These are phyloP conservation scores for Fragaria ananassa DNA, from an alignment of 306 rosid species.

Conservation along the genomic window DNA sequence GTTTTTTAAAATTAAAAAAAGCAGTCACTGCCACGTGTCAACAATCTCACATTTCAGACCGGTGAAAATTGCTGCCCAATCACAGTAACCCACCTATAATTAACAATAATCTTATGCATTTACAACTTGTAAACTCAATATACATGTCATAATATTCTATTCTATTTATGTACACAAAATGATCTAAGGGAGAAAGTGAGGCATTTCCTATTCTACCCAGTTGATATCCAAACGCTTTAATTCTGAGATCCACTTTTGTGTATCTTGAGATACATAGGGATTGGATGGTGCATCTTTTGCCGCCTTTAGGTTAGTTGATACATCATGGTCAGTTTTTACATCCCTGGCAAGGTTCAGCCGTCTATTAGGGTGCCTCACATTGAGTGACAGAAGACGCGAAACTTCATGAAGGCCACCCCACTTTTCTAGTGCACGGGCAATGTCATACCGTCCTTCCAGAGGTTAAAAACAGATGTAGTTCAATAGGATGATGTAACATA, in stretches of 20 bases:
- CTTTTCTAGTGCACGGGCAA: conserved; percentile 86
- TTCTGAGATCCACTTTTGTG: conserved; percentile 69
- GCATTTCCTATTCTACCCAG: conserved; percentile 58
- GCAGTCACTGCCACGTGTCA: too few species aligned
- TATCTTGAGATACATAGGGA: conserved; percentile 59
- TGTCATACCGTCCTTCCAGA: conserved; percentile 68
- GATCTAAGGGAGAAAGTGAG: neutral
- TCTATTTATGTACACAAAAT: neutral
- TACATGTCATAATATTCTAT: neutral
- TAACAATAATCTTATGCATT: neutral
- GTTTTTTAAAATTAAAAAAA: too few species aligned
- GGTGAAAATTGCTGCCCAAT: too few species aligned
- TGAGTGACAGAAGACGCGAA: conserved; percentile 75
- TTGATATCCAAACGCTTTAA: conserved; percentile 68
- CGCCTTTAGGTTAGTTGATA: conserved; percentile 36
- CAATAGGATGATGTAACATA: neutral
- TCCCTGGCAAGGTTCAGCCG: conserved; percentile 43
- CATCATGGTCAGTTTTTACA: conserved; percentile 41
- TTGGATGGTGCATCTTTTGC: conserved; percentile 39
- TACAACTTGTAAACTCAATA: neutral
- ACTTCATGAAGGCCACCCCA: conserved; percentile 98
- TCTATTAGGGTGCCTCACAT: conserved; percentile 62
- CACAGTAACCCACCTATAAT: neutral
- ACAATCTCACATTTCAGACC: too few species aligned
- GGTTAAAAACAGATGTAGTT: neutral